Percentiles rank a stretch among this genome's conserved stretches.
Conservation (phyloP, 2,329 filamentous ascomycete genomes). For the Fusarium coffeatum region DNA sequence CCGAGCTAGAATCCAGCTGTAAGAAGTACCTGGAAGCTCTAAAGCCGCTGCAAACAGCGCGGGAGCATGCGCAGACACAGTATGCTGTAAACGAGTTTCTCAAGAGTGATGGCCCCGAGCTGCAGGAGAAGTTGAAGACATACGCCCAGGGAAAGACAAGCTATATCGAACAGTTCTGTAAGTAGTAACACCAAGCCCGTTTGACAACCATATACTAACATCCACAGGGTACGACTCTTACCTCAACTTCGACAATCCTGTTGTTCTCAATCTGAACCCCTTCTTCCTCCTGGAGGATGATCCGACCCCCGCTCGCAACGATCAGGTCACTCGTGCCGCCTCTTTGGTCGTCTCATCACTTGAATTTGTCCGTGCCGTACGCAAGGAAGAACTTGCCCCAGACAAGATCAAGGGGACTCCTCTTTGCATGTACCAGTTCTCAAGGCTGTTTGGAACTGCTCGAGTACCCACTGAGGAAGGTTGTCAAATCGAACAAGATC, state of each 20-base stretch:
- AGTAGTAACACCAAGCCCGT: background rate
- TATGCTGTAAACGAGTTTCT: constrained; percentile 87
- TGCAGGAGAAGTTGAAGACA: constrained; percentile 89
- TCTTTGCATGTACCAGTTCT: constrained; percentile 98
- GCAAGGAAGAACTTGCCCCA: constrained; percentile 90
- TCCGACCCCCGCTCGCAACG: constrained; percentile 93
- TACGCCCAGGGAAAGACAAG: constrained; percentile 93
- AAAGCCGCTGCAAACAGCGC: constrained; percentile 80
- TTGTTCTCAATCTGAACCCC: constrained; percentile 96
- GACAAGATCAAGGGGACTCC: constrained; percentile 86
- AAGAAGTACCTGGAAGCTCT: constrained; percentile 83
- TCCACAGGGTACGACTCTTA: constrained; percentile 95
- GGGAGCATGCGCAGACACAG: constrained; percentile 86
- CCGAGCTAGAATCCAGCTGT: constrained; percentile 82
- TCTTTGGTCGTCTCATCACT: constrained; percentile 91
- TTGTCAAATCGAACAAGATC: constrained; percentile 95
- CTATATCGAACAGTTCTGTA: constrained; percentile 99
- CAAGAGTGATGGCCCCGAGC: constrained; percentile 79
- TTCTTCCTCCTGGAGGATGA: constrained; percentile 99
- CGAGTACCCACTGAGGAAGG: constrained; percentile 93
- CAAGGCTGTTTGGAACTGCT: constrained; percentile 92
- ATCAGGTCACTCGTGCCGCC: constrained; percentile 93
- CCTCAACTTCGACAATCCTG: constrained; percentile 96
- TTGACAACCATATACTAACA: constrained; percentile 14
- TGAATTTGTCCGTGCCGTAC: constrained; percentile 91